Evolutionary conservation across 306 rosid genomes (phyloP).

Genomic region (Vigna hirtella): DNA sequence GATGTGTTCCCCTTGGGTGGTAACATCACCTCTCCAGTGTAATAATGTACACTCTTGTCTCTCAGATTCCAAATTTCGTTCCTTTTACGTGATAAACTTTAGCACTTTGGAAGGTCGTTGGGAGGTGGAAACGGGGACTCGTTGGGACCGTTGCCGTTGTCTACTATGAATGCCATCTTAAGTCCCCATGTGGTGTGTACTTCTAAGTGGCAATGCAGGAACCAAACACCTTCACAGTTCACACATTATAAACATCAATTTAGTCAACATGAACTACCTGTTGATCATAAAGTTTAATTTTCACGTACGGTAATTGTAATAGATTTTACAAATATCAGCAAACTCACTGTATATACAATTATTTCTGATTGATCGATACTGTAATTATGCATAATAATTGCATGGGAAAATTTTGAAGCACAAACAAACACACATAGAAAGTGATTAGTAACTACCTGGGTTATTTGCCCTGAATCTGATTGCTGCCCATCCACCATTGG

Average conservation of each 20-base stretch:
- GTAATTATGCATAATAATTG: neutral
- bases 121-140: conserved; percentile 70
- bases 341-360: neutral
- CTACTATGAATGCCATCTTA: conserved; percentile 79
- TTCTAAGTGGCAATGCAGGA: conserved; percentile 85
- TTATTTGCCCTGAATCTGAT: conserved; percentile 81
- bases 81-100: conserved; percentile 30
- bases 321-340: neutral
- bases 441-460: conserved; percentile 60
- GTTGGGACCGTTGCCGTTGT: conserved; percentile 60
- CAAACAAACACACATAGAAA: neutral
- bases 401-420: neutral
- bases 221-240: conserved; percentile 72
- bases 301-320: too few species aligned
- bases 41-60: conserved; percentile 21
- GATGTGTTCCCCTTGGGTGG: neutral
- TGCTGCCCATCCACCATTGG: conserved; percentile 78
- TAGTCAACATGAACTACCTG: neutral
- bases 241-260: conserved; percentile 16
- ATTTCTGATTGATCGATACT: too few species aligned
- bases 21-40: conserved; percentile 38
- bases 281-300: neutral
- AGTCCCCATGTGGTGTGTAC: conserved; percentile 90
- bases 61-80: conserved; percentile 27
- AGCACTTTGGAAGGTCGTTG: conserved; percentile 68